These are phyloP conservation scores for Striga asiatica DNA, from an alignment of 257 asterid genomes.

Conservation along the genomic window DNA sequence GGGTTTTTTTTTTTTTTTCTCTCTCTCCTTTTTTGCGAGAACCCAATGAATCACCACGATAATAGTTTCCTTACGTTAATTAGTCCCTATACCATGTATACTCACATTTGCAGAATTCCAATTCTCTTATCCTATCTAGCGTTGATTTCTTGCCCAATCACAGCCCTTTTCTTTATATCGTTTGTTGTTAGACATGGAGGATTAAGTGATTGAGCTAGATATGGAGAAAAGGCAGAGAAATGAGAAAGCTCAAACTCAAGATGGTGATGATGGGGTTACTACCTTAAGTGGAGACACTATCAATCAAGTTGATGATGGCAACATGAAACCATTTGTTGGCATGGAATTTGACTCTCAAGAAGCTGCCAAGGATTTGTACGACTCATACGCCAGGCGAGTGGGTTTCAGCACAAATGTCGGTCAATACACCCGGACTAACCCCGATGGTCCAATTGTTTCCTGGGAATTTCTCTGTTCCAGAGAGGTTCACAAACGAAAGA, in stretches of 20 bases:
- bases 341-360: conserved; percentile 71
- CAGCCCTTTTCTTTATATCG: conserved; percentile 7
- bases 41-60: too few relatives aligned
- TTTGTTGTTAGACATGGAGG: conserved; percentile 27
- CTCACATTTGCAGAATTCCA: neutral
- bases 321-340: conserved; percentile 47
- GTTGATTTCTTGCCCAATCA: neutral
- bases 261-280: conserved; percentile 25
- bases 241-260: conserved; percentile 24
- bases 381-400: conserved; percentile 47
- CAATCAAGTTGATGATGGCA: conserved; percentile 31
- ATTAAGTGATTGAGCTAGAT: conserved; percentile 32
- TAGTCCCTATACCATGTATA: conserved; percentile 3
- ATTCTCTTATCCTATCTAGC: neutral
- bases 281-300: conserved; percentile 24
- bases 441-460: conserved; percentile 53
- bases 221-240: conserved; percentile 33
- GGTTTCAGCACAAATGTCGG: conserved; percentile 67
- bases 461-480: conserved; percentile 64
- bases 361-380: conserved; percentile 58
- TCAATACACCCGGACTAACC: conserved; percentile 40
- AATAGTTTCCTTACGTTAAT: conserved; percentile 1
- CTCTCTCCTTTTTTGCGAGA: too few relatives aligned
- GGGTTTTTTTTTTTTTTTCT: neutral
- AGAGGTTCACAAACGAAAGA: conserved; percentile 45